A percentile compares a stretch with the other conserved stretches of the same genome.
Conservation (phyloP, 768 basidiomycete genomes). For the Scleroderma bovista region DNA sequence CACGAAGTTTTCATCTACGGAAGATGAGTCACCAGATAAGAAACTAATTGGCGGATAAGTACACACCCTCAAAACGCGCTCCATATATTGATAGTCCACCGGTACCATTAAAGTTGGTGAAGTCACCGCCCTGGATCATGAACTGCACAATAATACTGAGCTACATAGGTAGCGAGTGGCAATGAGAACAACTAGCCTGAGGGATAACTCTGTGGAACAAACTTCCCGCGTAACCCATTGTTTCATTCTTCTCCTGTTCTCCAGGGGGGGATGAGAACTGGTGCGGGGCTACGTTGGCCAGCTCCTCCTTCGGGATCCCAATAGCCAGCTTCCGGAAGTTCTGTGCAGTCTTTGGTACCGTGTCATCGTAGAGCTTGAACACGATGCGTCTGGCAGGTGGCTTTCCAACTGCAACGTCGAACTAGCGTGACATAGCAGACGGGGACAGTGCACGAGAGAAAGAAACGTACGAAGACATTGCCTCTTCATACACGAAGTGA, state of each 20-base stretch:
- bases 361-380: constrained; percentile 79
- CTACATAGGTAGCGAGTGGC: not conserved
- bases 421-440: constrained; percentile 33
- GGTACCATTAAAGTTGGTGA: constrained; percentile 68
- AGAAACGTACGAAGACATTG: constrained; percentile 29
- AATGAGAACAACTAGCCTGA: constrained; percentile 32
- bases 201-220: constrained; percentile 74
- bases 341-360: constrained; percentile 72
- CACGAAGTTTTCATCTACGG: constrained; percentile 65
- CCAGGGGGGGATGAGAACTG: no score
- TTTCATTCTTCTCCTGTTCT: no score
- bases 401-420: constrained; percentile 58
- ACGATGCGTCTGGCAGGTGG: constrained; percentile 63
- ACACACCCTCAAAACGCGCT: constrained; percentile 64
- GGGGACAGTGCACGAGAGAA: not conserved
- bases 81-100: constrained; percentile 89
- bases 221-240: constrained; percentile 61
- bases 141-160: constrained; percentile 35
- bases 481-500: constrained; percentile 3
- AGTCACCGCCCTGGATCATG: constrained; percentile 89
- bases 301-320: constrained; percentile 34
- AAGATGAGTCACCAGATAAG: not conserved
- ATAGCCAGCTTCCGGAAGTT: constrained; percentile 83
- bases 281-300: no score
- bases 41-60: not conserved